phyloP scores from a whole-genome alignment of 2,329 filamentous ascomycete genomes.

The Colletotrichum sp. region DNA sequence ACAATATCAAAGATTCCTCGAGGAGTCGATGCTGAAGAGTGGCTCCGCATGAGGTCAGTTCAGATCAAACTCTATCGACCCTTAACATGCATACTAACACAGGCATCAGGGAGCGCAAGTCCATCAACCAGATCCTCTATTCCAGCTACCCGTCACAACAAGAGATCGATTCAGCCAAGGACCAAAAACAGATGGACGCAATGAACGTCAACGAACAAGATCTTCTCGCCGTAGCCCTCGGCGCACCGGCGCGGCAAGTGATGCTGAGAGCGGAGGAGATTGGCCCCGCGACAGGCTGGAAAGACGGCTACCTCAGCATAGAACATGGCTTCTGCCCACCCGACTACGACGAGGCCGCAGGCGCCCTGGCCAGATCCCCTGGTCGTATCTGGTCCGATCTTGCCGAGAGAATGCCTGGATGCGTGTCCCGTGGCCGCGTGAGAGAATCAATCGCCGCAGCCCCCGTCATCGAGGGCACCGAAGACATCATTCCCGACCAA shows the following conservation, averaged over 20 bases:
- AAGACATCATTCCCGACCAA: conserved; percentile 54
- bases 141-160: conserved; percentile 44
- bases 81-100: background rate
- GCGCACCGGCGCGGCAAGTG: conserved; percentile 59
- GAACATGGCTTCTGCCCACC: conserved; percentile 58
- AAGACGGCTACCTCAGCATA: conserved; percentile 55
- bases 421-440: conserved; percentile 52
- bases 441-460: conserved; percentile 53
- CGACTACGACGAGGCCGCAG: conserved; percentile 54
- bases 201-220: conserved; percentile 54
- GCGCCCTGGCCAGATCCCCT: conserved; percentile 50
- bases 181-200: conserved; percentile 42
- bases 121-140: conserved; percentile 54
- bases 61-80: background rate
- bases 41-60: conserved; percentile 45
- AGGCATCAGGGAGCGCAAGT: conserved; percentile 44
- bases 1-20: conserved; percentile 42
- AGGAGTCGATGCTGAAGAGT: conserved; percentile 49
- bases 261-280: conserved; percentile 58
- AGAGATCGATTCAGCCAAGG: conserved; percentile 45
- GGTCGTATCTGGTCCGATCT: conserved; percentile 59
- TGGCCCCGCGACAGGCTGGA: conserved; percentile 54
- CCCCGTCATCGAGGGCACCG: conserved; percentile 52
- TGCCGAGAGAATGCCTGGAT: conserved; percentile 58
- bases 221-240: conserved; percentile 55